Evolutionary conservation across 345 rosid genomes (phyloP), one percentile per base, ranked within the genome.

Genomic region (Firmiana major): DNA sequence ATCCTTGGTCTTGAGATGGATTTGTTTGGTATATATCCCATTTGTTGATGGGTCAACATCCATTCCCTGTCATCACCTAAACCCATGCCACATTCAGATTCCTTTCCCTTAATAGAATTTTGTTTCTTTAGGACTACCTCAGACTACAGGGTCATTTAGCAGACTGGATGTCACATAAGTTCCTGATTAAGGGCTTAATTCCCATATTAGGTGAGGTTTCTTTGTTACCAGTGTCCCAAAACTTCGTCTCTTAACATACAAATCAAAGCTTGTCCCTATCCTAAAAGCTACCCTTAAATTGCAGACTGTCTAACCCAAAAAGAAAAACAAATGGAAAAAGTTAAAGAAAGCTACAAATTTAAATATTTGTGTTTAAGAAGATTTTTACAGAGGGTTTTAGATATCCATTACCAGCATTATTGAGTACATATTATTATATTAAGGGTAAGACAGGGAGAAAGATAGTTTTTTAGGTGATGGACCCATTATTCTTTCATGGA

Each of bases 1-100:
- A 81, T 82, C 72, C 64, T 77, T 79, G 79, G 24, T 62, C 65
- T 75, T 82, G 79, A 85, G 90, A 81, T 85, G 88, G 90, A 85
- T 86, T 89, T 84, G 88, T 90, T 91, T 93, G 91, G 90, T 90
- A 85, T 92, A n/a, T 93, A 92, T 96, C 93, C 81, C 84, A 79
- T 81, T 92, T 84, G 98, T 96, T 96, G 98, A 89, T 87, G 81
- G 92, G 97, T 96, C 97, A 89, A 83, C 98, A 87, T 93, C 99
- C 85, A 76, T 79, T 90, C 90, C 90, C 81, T 91, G 88, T 91
- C 98, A 91, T 90, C 92, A 93, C 98, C 97, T 92, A 93, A 84
- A 91, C 87, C 88, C 84, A 89, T 88, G 95, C 97, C 90, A 81
- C 88, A 87, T 86, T 87, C 77, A 89, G 87, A 92, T 92, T 89